These are phyloP conservation scores for Solanum chaucha DNA, from an alignment of 257 asterid species.

Conservation along the genomic window DNA sequence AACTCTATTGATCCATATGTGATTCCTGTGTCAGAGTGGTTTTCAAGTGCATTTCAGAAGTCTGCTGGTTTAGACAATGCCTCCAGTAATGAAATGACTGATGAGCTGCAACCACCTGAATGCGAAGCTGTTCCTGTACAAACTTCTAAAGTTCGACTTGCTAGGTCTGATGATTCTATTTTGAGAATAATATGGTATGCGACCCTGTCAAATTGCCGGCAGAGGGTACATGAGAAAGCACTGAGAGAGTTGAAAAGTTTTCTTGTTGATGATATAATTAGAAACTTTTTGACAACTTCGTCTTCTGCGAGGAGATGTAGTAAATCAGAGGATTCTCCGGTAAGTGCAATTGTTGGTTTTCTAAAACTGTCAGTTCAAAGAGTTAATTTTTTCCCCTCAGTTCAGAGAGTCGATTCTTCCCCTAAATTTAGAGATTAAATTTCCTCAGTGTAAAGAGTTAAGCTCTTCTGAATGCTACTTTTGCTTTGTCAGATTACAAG, in stretches of 20 bases:
- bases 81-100: constrained; percentile 17
- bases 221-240: constrained; percentile 48
- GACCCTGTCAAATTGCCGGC: constrained; percentile 54
- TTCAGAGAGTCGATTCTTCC: not conserved
- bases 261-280: constrained; percentile 35
- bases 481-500: constrained; percentile 23
- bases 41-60: constrained; percentile 36
- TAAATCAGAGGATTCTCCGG: constrained; percentile 28
- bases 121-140: constrained; percentile 32
- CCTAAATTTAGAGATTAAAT: not conserved
- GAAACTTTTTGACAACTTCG: constrained; percentile 17
- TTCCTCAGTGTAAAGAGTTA: constrained; percentile 4
- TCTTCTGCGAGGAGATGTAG: constrained; percentile 18
- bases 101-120: constrained; percentile 55
- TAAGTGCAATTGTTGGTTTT: constrained; percentile 7
- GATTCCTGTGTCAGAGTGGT: constrained; percentile 18
- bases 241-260: constrained; percentile 36
- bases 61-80: constrained; percentile 32
- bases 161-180: constrained; percentile 19
- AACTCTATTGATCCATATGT: constrained; percentile 8
- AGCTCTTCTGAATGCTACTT: not conserved
- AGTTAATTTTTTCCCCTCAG: not conserved
- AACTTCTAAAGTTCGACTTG: constrained; percentile 12
- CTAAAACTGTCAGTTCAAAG: not conserved
- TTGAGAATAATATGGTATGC: constrained; percentile 37